Percentiles rank a stretch among this genome's conserved stretches.
Evolutionary conservation across 2,329 filamentous ascomycete species (phyloP).

Genomic region (Claviceps citrina): DNA sequence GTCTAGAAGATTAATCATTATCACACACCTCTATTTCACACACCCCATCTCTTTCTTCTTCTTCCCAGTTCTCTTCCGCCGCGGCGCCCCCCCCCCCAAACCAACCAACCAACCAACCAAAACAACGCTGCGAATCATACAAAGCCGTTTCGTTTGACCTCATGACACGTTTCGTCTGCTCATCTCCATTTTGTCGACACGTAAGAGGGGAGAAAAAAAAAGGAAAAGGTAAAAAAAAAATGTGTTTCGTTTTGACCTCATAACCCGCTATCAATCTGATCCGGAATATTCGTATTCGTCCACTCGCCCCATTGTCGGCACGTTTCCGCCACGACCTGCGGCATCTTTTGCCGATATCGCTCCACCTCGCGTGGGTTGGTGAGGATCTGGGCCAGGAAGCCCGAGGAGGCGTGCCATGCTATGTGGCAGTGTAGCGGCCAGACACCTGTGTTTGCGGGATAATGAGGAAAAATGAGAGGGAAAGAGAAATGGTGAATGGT

Average conservation of each 20-base stretch:
- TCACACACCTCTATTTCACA: too few species aligned
- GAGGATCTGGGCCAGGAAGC: constrained; percentile 37
- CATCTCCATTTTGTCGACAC: constrained; percentile 5
- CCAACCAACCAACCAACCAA: too few species aligned
- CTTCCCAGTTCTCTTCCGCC: too few species aligned
- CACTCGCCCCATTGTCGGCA: constrained; percentile 37
- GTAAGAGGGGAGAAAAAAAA: too few species aligned
- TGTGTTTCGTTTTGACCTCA: constrained; percentile 10
- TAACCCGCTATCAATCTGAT: constrained; percentile 40
- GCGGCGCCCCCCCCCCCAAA: too few species aligned
- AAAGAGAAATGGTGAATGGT: neutral
- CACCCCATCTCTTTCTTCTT: too few species aligned
- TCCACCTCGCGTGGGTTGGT: constrained; percentile 25
- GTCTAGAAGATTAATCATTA: too few species aligned
- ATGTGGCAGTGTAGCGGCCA: constrained; percentile 42
- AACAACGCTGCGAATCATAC: too few species aligned
- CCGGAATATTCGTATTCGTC: constrained; percentile 29
- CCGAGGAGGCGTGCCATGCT: constrained; percentile 39
- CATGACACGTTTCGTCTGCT: too few species aligned
- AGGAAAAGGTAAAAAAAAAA: too few species aligned
- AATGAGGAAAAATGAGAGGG: too few species aligned
- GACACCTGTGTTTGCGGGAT: constrained; percentile 18
- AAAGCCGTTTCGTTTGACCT: too few species aligned
- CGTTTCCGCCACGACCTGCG: constrained; percentile 34
- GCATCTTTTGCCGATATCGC: constrained; percentile 22